Evolutionary conservation across 225 moss, liverwort and hornwort genomes (phyloP).

Genomic region (Physcomitrium patens): DNA sequence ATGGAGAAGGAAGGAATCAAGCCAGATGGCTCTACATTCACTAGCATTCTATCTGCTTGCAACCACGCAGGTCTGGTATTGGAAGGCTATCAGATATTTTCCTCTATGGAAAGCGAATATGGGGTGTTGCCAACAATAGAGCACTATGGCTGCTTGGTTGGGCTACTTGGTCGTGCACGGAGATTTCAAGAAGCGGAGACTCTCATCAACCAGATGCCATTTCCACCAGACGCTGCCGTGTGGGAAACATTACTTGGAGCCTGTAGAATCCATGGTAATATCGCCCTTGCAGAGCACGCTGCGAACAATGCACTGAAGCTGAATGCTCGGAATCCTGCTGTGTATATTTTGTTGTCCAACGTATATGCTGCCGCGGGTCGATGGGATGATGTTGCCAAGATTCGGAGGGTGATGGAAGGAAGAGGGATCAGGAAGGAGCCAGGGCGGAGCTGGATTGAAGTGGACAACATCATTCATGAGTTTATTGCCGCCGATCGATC

Average conservation of each 20-base stretch:
- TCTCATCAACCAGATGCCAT: conserved; percentile 41
- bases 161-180: conserved; percentile 54
- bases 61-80: conserved; percentile 51
- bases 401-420: conserved; percentile 52
- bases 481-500: conserved; percentile 57
- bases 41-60: conserved; percentile 57
- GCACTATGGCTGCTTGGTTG: conserved; percentile 63
- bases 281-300: conserved; percentile 49
- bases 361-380: conserved; percentile 58
- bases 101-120: conserved; percentile 36
- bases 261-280: conserved; percentile 54
- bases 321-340: conserved; percentile 43
- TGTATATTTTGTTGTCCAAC: conserved; percentile 56
- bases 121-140: conserved; percentile 41
- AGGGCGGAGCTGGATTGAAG: conserved; percentile 60
- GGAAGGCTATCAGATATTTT: conserved; percentile 37
- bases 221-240: conserved; percentile 33
- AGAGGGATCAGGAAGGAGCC: conserved; percentile 51
- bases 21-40: conserved; percentile 51
- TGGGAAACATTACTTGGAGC: conserved; percentile 66
- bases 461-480: conserved; percentile 47
- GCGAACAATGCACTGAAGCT: conserved; percentile 41
- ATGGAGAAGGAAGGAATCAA: conserved; percentile 45
- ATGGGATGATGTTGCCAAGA: conserved; percentile 53
- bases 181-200: conserved; percentile 44